Base-by-base conservation (phyloP, 371 early-diverging fungal species). In the Mortierella sp. region DNA sequence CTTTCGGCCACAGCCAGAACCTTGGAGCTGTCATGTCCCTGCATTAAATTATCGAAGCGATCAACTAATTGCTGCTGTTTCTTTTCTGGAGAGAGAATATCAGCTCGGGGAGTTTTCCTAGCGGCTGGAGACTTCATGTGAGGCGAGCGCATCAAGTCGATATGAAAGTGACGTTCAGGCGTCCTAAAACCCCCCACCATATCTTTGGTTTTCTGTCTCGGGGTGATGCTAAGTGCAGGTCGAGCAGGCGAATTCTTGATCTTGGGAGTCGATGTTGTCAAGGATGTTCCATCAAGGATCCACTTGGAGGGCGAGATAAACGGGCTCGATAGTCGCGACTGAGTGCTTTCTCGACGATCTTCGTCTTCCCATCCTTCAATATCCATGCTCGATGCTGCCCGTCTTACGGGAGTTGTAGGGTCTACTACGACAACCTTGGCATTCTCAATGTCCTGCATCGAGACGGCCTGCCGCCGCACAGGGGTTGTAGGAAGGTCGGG, bases 321-420 rank as follows among this genome's bases (percentile, higher is more conserved):
- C 0, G 74, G 74, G 40, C 70, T 73, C 1, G 69, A 42, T 12
- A 65, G 10, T 19, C 51, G 53, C 15, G 76, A 53, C 23, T 34
- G 22, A 23, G 37, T 31, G 26, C 70, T 70, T 32, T 49, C 74
- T 10, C 63, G 61, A 19, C 64, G 68, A 5, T 75, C 81, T n/a
- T 80, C 81, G 17, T 80, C 81, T 32, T 71, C 81, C 81, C 81
- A 80, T 29, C 67, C 81, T 43, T 75, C 81, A 53, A 68, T 23
- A 47, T 80, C 81, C 34, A 23, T 23, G 8, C 58, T 49, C 22
- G 75, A 75, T 19, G 75, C 71, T 29, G 66, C 58, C 22, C 75
- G 67, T 37, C 66, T 66, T 19, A 35, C 45, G 31, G 81, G 81
- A 6, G 75, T 80, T 12, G 45, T 29, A n/a, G 70, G 62, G 35